Evolutionary conservation across 1,284 basidiomycete species (phyloP), one percentile per base, ranked within the genome.

Genomic region (Boletus semigastroideus): DNA sequence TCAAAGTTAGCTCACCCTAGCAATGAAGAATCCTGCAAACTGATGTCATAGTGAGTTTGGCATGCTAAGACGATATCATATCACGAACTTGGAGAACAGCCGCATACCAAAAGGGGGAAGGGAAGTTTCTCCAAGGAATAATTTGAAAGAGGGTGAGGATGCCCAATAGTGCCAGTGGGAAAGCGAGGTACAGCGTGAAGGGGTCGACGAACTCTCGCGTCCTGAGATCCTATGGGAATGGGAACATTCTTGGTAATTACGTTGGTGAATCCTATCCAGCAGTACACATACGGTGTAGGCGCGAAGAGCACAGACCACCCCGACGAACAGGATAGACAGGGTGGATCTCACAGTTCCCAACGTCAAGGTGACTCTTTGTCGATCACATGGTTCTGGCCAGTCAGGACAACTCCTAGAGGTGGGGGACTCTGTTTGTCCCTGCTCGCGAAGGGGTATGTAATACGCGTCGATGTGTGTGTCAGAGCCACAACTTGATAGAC

Each of bases 1-100:
- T 42, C 20, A 28, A 11, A 16, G 20, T 38, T 42, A 8, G n/a
- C 60, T 49, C 43, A 63, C 64, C 41, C 53, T 50, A 8, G 49
- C 40, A 20, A 68, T 59, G 43, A 61, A 57, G 31, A 57, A 44
- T 13, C 65, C 65, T 48, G 59, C 48, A 54, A 66, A 60, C 63
- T 67, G 45, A 43, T 20, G 37, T 25, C 22, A 36, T 17, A 16
- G 37, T 54, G 11, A 62, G 44, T 8, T 36, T 27, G 20, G 13
- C 19, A 25, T 46, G 19, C 19, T 12, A 46, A 17, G 30, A 16
- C 12, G 12, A 39, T 13, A 25, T n/a, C 25, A 34, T 31, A 27
- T 44, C 30, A 60, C 55, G 43, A 50, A 68, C 67, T 40, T 66
- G 62, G 13, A 67, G 54, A 37, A 57, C 28, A 30, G 49, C 40